Conservation (phyloP, 2,329 filamentous ascomycete species). For the Ascochyta clinopodiicola region DNA sequence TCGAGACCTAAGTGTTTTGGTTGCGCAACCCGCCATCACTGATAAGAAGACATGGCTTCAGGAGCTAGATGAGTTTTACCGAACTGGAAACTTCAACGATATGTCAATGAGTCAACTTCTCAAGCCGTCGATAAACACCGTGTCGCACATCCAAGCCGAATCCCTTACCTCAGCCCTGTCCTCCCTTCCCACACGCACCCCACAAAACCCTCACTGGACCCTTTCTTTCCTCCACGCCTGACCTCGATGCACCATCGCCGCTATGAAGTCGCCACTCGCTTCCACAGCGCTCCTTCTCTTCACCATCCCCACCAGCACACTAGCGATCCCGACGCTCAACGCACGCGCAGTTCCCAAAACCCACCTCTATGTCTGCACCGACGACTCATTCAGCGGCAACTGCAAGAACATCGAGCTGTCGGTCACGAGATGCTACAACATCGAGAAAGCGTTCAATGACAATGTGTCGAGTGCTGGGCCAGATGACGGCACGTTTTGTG, state of each 20-base stretch:
- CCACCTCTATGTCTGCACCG: slow-evolving; percentile 28
- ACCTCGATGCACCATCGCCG: not conserved
- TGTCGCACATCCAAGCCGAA: not conserved
- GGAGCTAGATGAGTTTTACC: not conserved
- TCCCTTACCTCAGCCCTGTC: slow-evolving; percentile 3
- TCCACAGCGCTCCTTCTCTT: not conserved
- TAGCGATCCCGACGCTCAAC: not conserved
- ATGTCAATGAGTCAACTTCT: not conserved
- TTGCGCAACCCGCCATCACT: too few species aligned
- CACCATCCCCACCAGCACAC: not conserved
- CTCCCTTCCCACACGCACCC: not conserved
- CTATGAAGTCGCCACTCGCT: not conserved
- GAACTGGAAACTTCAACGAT: not conserved
- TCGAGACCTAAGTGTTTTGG: too few species aligned
- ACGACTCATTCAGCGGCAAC: slow-evolving; percentile 20
- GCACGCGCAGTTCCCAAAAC: slow-evolving; percentile 8
- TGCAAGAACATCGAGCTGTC: slow-evolving; percentile 26
- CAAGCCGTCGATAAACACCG: not conserved
- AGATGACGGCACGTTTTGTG: slow-evolving; percentile 32
- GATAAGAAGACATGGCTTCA: too few species aligned
- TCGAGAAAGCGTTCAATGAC: slow-evolving; percentile 14
- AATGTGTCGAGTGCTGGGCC: slow-evolving; percentile 29
- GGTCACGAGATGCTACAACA: slow-evolving; percentile 15
- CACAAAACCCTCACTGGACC: not conserved
- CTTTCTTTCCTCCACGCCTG: not conserved